phyloP scores from a whole-genome alignment of 2,329 filamentous ascomycete genomes.

The Metarhizium brunneum region DNA sequence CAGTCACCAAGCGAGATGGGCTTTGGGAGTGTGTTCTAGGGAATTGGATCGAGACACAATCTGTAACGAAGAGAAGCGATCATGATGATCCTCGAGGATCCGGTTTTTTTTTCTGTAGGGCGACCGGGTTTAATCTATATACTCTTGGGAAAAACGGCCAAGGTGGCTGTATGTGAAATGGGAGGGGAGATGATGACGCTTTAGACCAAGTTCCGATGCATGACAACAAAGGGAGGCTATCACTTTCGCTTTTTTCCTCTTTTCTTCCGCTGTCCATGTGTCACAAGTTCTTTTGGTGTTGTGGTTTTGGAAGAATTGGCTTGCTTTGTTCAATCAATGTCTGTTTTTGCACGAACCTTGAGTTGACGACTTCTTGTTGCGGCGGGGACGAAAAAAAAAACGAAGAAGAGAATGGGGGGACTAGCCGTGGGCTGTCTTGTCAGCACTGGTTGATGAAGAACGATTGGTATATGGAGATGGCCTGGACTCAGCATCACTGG shows the following conservation, averaged over 20 bases:
- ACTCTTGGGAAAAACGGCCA: constrained; percentile 15
- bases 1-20: constrained; percentile 14
- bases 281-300: constrained; percentile 12
- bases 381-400: not conserved
- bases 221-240: constrained; percentile 35
- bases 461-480: constrained; percentile 1
- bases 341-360: constrained; percentile 9
- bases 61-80: constrained; percentile 4
- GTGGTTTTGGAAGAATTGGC: constrained; percentile 14
- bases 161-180: constrained; percentile 26
- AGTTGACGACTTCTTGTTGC: constrained; percentile 6
- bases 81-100: not conserved
- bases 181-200: constrained; percentile 23
- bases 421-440: not conserved
- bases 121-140: constrained; percentile 5
- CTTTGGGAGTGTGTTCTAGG: constrained; percentile 15
- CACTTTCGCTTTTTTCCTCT: constrained; percentile 24
- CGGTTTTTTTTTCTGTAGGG: constrained; percentile 5
- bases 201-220: constrained; percentile 43
- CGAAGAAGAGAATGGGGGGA: not conserved
- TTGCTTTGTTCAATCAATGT: constrained; percentile 14
- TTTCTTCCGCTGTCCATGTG: constrained; percentile 24
- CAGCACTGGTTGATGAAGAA: constrained; percentile 1
- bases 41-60: constrained; percentile 2
- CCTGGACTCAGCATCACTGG: not conserved